These are phyloP conservation scores for Psilocybe sp. DNA, from an alignment of 768 basidiomycete species.

Conservation along the genomic window DNA sequence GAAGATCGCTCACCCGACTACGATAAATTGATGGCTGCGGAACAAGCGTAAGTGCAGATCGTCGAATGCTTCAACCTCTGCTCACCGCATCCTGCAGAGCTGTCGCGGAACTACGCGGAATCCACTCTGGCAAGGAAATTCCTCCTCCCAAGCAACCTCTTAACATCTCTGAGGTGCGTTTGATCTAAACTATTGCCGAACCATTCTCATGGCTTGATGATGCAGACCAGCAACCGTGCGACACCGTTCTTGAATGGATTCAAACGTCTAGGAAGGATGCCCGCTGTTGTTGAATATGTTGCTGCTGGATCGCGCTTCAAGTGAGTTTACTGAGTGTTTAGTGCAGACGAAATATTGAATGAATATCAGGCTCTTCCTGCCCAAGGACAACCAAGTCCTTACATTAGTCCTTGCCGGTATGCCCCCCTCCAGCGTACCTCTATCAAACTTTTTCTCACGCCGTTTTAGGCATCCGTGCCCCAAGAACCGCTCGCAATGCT, in stretches of 20 bases:
- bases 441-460: not conserved
- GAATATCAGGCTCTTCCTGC: conserved; percentile 64
- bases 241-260: conserved; percentile 87
- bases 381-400: conserved; percentile 89
- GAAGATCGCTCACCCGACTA: conserved; percentile 95
- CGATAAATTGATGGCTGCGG: conserved; percentile 93
- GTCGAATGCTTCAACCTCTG: not conserved
- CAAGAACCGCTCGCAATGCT: conserved; percentile 75
- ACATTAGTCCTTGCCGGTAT: conserved; percentile 88
- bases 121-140: conserved; percentile 91
- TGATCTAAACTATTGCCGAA: not conserved
- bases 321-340: conserved; percentile 34
- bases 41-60: conserved; percentile 66
- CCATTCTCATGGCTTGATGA: conserved; percentile 3
- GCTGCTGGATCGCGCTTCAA: conserved; percentile 95
- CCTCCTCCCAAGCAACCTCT: conserved; percentile 75
- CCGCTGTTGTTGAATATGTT: conserved; percentile 90
- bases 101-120: conserved; percentile 69
- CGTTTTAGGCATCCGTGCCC: conserved; percentile 77
- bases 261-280: conserved; percentile 82
- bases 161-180: conserved; percentile 87
- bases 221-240: conserved; percentile 67
- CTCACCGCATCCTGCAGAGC: conserved; percentile 47
- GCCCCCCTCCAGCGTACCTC: not conserved
- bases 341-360: not conserved